A percentile compares a stretch with the other conserved stretches of the same genome.
Evolutionary conservation across 805 yeast species (phyloP).

Genomic region (Saccharomycopsis malanga): DNA sequence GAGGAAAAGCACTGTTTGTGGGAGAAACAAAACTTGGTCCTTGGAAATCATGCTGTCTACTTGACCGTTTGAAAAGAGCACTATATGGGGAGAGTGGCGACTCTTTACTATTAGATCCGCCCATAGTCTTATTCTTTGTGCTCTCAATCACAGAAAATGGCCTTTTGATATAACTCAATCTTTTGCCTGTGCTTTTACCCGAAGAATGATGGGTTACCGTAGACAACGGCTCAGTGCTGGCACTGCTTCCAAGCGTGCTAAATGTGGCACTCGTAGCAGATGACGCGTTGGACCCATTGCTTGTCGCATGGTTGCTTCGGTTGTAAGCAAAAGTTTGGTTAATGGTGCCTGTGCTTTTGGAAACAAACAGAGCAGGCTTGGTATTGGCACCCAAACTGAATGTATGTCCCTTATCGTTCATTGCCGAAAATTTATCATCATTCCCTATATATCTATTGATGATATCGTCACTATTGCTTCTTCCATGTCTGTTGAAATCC

Average conservation of each 20-base stretch:
- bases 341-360: no score
- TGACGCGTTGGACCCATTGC: no score
- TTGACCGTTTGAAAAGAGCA: conserved; percentile 14
- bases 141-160: conserved; percentile 16
- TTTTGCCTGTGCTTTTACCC: conserved; percentile 8
- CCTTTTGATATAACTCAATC: conserved; percentile 20
- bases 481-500: conserved; percentile 14
- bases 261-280: no score
- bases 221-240: no score
- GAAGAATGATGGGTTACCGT: no score
- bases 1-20: conserved; percentile 4
- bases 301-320: no score
- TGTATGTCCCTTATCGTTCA: no score
- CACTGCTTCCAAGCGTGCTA: no score
- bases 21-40: conserved; percentile 7
- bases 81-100: conserved; percentile 19
- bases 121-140: conserved; percentile 4
- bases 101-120: conserved; percentile 7
- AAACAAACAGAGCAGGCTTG: no score
- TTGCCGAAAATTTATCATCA: not conserved
- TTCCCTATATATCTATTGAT: not conserved
- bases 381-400: no score
- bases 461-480: conserved; percentile 21
- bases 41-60: not conserved
- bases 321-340: no score